A percentile compares a stretch with the other conserved stretches of the same genome.
phyloP scores from a whole-genome alignment of 108 stramenopile genomes.

The Cyclotella cryptica region DNA sequence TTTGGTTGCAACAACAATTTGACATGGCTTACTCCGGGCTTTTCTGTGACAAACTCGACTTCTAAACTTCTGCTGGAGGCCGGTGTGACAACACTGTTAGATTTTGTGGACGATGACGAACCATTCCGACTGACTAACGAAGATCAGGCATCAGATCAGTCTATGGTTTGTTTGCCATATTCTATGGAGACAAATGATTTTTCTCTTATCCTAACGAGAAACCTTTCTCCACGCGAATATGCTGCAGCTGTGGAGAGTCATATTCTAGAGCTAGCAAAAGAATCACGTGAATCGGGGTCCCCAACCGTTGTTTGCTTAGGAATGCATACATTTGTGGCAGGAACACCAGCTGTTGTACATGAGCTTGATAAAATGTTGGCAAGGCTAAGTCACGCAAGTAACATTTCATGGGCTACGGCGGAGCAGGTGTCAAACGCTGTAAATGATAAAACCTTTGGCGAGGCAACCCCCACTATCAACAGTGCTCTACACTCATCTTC shows the following conservation, averaged over 20 bases:
- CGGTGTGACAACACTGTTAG: conserved; percentile 37
- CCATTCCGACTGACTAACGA: conserved; percentile 15
- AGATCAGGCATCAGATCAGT: background rate
- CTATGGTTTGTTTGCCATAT: conserved; percentile 40
- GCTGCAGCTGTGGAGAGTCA: conserved; percentile 39
- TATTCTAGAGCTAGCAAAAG: conserved; percentile 36
- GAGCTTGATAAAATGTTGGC: conserved; percentile 29
- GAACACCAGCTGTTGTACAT: conserved; percentile 34
- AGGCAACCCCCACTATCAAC: no score
- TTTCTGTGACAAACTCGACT: conserved; percentile 34
- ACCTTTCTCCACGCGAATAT: conserved; percentile 30
- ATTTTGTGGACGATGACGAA: conserved; percentile 40
- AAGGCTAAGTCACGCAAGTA: conserved; percentile 6
- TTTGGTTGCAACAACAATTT: conserved; percentile 16
- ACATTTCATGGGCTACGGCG: conserved; percentile 35
- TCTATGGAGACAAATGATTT: conserved; percentile 48
- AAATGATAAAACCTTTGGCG: background rate
- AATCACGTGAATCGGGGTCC: conserved; percentile 27
- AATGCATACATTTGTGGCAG: conserved; percentile 47
- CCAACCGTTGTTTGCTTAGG: conserved; percentile 40
- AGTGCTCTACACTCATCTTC: background rate
- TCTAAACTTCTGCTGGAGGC: conserved; percentile 10
- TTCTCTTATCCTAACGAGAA: conserved; percentile 34
- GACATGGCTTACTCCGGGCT: conserved; percentile 47
- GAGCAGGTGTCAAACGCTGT: conserved; percentile 6